phyloP scores from a whole-genome alignment of 345 rosid species.

The Conringia planisiliqua region DNA sequence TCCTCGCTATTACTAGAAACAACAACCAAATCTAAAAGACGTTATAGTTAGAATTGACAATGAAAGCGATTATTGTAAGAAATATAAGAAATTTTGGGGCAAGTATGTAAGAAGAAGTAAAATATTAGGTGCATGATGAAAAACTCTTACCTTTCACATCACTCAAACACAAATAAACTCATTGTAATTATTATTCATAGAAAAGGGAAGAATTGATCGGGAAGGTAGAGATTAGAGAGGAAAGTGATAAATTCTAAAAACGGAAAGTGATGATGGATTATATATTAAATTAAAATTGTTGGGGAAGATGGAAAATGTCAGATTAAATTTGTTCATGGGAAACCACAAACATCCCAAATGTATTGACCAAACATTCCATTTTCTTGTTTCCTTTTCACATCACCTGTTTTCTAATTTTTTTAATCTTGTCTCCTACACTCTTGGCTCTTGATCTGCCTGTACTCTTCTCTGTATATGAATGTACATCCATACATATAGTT shows the following conservation, averaged over 20 bases:
- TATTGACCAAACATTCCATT: constrained; percentile 36
- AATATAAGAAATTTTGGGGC: neutral
- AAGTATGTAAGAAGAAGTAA: neutral
- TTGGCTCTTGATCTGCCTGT: constrained; percentile 27
- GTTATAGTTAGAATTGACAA: constrained; percentile 1
- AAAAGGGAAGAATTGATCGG: constrained; percentile 26
- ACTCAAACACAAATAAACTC: constrained; percentile 26
- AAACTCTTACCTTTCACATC: constrained; percentile 30
- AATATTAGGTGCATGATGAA: neutral
- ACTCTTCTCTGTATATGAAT: neutral
- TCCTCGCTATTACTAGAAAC: constrained; percentile 9
- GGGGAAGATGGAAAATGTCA: constrained; percentile 33
- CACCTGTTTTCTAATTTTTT: constrained; percentile 12
- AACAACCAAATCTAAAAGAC: constrained; percentile 3
- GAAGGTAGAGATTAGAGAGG: constrained; percentile 22
- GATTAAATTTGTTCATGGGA: constrained; percentile 31
- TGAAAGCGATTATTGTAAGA: neutral
- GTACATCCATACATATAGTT: too few relatives aligned
- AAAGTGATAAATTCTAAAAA: constrained; percentile 30
- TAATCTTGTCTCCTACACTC: constrained; percentile 32
- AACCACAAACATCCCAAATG: constrained; percentile 38
- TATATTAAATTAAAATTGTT: constrained; percentile 6
- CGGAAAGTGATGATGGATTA: constrained; percentile 29
- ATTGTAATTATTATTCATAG: constrained; percentile 15
- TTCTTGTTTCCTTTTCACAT: constrained; percentile 30